Evolutionary conservation across 139 green algal genomes (phyloP).

Genomic region (Marvania coccoides): DNA sequence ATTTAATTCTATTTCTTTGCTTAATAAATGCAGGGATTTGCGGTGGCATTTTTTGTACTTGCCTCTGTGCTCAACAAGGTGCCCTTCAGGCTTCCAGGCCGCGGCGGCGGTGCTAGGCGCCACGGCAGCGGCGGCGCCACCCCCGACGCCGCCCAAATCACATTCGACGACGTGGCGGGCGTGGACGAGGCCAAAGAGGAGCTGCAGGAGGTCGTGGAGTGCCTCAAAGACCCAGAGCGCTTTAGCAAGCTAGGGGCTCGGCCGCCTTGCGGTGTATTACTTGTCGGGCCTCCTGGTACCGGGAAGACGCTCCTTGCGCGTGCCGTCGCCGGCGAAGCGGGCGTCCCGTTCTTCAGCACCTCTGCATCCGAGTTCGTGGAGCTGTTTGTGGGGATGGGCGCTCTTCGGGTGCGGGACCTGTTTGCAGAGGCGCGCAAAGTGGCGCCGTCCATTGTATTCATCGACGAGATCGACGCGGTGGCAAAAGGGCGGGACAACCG

Average conservation of each 20-base stretch:
- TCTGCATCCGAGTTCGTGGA: conserved; percentile 82
- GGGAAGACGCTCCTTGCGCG: conserved; percentile 73
- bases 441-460: conserved; percentile 86
- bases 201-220: conserved; percentile 81
- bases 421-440: conserved; percentile 70
- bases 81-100: conserved; percentile 45
- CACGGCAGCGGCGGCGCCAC: conserved; percentile 11
- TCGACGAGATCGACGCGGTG: conserved; percentile 89
- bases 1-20: neutral
- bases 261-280: conserved; percentile 58
- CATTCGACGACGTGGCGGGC: conserved; percentile 81
- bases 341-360: conserved; percentile 82
- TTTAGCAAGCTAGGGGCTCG: conserved; percentile 65
- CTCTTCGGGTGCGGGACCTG: conserved; percentile 70
- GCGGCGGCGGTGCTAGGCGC: conserved; percentile 29
- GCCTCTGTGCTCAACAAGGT: conserved; percentile 58
- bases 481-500: conserved; percentile 60
- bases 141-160: conserved; percentile 24
- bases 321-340: conserved; percentile 62
- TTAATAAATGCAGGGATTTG: conserved; percentile 46
- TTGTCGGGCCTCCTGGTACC: conserved; percentile 57
- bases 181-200: conserved; percentile 88
- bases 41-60: conserved; percentile 48
- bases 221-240: conserved; percentile 57
- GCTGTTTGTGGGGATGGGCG: conserved; percentile 91